These are phyloP conservation scores for Ogataea glucozyma DNA, from an alignment of 805 yeast species.

Conservation along the genomic window DNA sequence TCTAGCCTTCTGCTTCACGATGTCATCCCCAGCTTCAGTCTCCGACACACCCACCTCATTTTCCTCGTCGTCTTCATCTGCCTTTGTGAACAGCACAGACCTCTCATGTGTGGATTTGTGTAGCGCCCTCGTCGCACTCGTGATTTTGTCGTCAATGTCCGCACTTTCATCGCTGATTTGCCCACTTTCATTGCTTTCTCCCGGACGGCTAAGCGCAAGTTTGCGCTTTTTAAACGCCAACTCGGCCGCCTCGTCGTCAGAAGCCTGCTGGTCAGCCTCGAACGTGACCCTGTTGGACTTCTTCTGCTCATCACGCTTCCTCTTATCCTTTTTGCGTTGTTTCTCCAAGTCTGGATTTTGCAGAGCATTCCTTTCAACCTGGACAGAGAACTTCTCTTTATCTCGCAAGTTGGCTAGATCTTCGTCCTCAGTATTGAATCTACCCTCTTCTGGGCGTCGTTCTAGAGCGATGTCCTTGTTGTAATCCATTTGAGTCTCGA, in stretches of 20 bases:
- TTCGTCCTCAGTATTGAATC: slow-evolving; percentile 70
- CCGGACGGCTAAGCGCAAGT: slow-evolving; percentile 41
- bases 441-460: slow-evolving; percentile 63
- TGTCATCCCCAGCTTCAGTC: too few species aligned
- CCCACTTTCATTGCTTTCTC: slow-evolving; percentile 1
- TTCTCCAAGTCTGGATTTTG: slow-evolving; percentile 39
- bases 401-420: slow-evolving; percentile 39
- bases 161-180: slow-evolving; percentile 13
- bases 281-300: slow-evolving; percentile 13
- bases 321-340: slow-evolving; percentile 36
- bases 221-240: slow-evolving; percentile 39
- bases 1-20: slow-evolving; percentile 15
- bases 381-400: slow-evolving; percentile 42
- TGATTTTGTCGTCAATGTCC: slow-evolving; percentile 38
- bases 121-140: slow-evolving; percentile 37
- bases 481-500: slow-evolving; percentile 70
- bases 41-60: slow-evolving; percentile 2
- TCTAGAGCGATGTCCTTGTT: slow-evolving; percentile 83
- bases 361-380: slow-evolving; percentile 48
- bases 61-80: slow-evolving; percentile 16
- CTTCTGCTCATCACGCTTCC: slow-evolving; percentile 26
- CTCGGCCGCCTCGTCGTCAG: slow-evolving; percentile 16
- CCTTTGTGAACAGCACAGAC: slow-evolving; percentile 38
- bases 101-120: slow-evolving; percentile 33
- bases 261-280: slow-evolving; percentile 23